Evolutionary conservation across 169 alveolate genomes (phyloP), one percentile per base, ranked within the genome.

Genomic region (Babesia caballi): DNA sequence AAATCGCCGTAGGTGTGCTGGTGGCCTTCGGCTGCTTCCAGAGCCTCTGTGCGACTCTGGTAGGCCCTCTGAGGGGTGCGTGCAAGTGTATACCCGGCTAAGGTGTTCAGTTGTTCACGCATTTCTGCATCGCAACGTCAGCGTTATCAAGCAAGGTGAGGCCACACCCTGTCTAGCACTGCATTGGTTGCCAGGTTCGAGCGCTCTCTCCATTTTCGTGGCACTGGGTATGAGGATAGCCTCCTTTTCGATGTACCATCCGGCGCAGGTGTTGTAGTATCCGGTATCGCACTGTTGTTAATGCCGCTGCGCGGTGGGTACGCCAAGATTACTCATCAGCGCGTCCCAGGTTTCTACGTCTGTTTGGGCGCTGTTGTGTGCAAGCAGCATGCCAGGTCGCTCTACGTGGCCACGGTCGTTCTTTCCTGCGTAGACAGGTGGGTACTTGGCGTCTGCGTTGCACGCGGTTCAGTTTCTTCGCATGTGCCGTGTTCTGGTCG

Each of bases 341-440:
- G 17, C 4, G 2, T n/a, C 41, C 30, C 38, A 78, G 86, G 86
- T n/a, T 78, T 78, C 54, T 78, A 36, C 66, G 69, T 65, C 12
- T 60, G 52, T 28, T n/a, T 78, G 28, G 47, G 74, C 1, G 73
- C 86, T 5, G 25, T 51, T 5, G n/a, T 58, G n/a, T 78, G 86
- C 33, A 78, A 49, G 41, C 57, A 44, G 56, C 50, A 56, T 25
- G 14, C 72, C 41, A 36, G 50, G 15, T 3, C 42, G 33, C 65
- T 65, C 47, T 78, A 67, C 46, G 19, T 49, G 25, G 66, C 86
- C 27, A 68, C 86, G 1, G 76, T 78, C 30, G 66, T 35, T 14
- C 27, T 53, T 4, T 50, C 63, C 35, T 78, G 77, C 58, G 53
- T 78, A 9, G 82, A 78, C 75, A 58, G 71, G 86, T 78, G 42